Base-by-base conservation (phyloP, 108 stramenopile species). In the Thalassiosira profunda region DNA sequence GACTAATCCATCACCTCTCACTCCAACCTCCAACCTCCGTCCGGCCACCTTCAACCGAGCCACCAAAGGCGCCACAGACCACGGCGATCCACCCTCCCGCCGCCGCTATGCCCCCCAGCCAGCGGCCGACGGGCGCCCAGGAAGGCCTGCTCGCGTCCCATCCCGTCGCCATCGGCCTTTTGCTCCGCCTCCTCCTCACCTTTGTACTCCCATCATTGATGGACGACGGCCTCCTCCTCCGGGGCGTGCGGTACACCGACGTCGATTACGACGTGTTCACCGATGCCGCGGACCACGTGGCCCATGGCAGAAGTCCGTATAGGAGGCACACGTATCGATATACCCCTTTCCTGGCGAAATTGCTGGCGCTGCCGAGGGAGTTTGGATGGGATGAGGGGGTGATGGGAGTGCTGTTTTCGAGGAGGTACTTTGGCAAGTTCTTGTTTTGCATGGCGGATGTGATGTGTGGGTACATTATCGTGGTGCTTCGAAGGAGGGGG, bases 271-370 rank as follows among this genome's bases (percentile, higher is more conserved):
- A 82, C 36, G 92, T 96, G 17, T 93, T 93, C 62, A 82, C 83
- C 21, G 95, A 96, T 81, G 92, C 91, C 15, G 90, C 95, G 1
- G 20, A 58, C 0, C 76, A 85, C 54, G 57, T 96, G 9, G 74
- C 73, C 14, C 36, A 66, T 12, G 91, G 88, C 20, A 29, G 73
- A 49, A 87, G 84, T 59, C 97, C 98, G 14, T 99, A 97, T 53
- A 84, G 85, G 48, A 82, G 99, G 28, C 87, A 91, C 42, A 99
- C 99, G n/a, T 99, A 98, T 87, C 95, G 99, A 20, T 99, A 99
- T 69, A 96, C 99, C n/a, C 99, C 99, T 2, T 85, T 99, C 44
- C 72, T 99, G 63, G 97, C 98, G 5, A 72, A 42, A 25, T 43
- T 97, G 5, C 51, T 98, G 21, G 56, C 74, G 6, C 40, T 74